Base-by-base conservation (phyloP, 192 early-diverging fungal species). In the Backusella tuberculispora region DNA sequence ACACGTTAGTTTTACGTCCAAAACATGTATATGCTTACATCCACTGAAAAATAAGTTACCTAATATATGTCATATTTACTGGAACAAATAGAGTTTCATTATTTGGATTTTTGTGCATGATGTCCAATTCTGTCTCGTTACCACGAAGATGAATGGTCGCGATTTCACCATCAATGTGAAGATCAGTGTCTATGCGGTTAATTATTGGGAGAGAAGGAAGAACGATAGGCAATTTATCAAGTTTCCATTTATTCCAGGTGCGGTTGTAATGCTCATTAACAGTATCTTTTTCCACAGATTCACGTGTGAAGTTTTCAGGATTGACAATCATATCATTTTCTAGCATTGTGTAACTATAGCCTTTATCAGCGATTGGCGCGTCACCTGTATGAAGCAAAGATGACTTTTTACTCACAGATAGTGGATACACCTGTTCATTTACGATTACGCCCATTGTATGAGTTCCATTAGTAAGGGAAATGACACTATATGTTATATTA, bases 51-150 rank as follows among this genome's bases (percentile, higher is more conserved):
- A 69, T 29, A 19, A 45, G 10, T 7, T 53, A 70, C 69, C 69
- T 70, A n/a, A 70, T 70, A 37, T 70, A 53, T 4, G 69, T 47
- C 69, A 70, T 70, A n/a, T 53, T 70, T 17, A 70, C 12, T 8
- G 12, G 2, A 1, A 50, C 44, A 17, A 6, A 53, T 9, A 53
- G 0, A 29, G 34, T 48, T 17, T 70, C 69, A 15, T 34, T 21
- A 24, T 17, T 70, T n/a, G 42, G 29, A 12, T 70, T 70, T 21
- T 46, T 53, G 17, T 70, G 69, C 4, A 70, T 70, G 34, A n/a
- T 70, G 6, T 70, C 69, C 3, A 70, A 5, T 8, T 46, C 34
- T 3, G 29, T 40, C 24, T 70, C 21, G 24, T 53, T 70, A 38
- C 47, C 69, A 34, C 34, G 6, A 47, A 70, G 46, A 17, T 70